Conservation (phyloP, 768 basidiomycete species). For the Termitomyces titanicus region DNA sequence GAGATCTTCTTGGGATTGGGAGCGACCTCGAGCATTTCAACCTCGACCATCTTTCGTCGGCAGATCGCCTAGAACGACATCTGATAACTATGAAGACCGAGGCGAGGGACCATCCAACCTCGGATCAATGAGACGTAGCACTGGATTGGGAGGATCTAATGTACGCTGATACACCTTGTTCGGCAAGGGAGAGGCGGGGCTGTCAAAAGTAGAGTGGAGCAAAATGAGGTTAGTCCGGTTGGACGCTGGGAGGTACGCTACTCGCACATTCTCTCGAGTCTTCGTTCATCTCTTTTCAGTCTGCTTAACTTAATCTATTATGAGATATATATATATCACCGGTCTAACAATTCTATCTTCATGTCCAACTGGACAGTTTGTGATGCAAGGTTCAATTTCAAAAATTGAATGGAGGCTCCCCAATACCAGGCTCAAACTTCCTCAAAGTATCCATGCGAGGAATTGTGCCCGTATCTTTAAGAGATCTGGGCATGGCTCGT, state of each 20-base stretch:
- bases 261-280: not conserved
- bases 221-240: no score
- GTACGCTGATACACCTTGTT: constrained; percentile 43
- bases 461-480: not conserved
- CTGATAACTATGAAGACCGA: constrained; percentile 39
- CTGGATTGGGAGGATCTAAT: constrained; percentile 76
- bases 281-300: not conserved
- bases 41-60: constrained; percentile 25
- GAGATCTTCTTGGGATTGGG: constrained; percentile 53
- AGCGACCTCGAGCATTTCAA: constrained; percentile 35
- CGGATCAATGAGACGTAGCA: constrained; percentile 71
- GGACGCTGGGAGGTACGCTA: not conserved
- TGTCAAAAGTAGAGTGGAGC: not conserved
- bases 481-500: no score
- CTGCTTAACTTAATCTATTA: not conserved
- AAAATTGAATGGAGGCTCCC: not conserved
- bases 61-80: constrained; percentile 22
- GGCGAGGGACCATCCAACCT: constrained; percentile 69
- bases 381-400: no score
- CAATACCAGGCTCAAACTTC: no score
- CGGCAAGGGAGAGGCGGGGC: not conserved
- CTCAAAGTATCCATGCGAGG: not conserved
- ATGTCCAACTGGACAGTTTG: no score
- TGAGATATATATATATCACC: no score
- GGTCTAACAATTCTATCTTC: no score